Conservation (phyloP, 2,329 filamentous ascomycete genomes). For the Pyrenochaeta sp. region DNA sequence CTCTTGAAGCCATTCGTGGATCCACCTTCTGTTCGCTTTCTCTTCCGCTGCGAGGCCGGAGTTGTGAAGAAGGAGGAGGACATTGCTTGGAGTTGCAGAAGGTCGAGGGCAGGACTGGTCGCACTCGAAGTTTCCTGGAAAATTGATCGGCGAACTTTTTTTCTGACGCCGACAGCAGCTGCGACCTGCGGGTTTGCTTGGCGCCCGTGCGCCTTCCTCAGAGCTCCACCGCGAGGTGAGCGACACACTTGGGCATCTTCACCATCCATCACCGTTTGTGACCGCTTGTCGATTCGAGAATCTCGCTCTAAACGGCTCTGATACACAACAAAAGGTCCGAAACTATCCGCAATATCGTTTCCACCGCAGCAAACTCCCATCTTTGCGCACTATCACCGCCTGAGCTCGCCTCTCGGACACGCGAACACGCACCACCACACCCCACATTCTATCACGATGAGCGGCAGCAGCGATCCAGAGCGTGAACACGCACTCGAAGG, state of each 20-base stretch:
- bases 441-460: constrained; percentile 38
- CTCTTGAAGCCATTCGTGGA: constrained; percentile 67
- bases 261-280: constrained; percentile 7
- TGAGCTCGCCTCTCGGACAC: constrained; percentile 24
- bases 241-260: constrained; percentile 25
- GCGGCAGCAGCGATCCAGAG: constrained; percentile 56
- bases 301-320: neutral
- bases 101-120: constrained; percentile 13
- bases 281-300: neutral
- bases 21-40: constrained; percentile 70
- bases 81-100: constrained; percentile 31
- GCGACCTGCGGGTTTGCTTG: constrained; percentile 18
- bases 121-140: constrained; percentile 17
- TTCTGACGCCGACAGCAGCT: constrained; percentile 34
- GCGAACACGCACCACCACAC: constrained; percentile 5
- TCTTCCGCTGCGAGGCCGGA: constrained; percentile 86
- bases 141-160: constrained; percentile 41
- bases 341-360: neutral
- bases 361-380: constrained; percentile 13
- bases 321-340: neutral
- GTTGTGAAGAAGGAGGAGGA: constrained; percentile 97
- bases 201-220: constrained; percentile 24
- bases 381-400: constrained; percentile 31
- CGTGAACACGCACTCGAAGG: constrained; percentile 61
- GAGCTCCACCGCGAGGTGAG: constrained; percentile 30